Evolutionary conservation across 2,329 filamentous ascomycete genomes (phyloP).

Genomic region (Xylariaceae sp.): DNA sequence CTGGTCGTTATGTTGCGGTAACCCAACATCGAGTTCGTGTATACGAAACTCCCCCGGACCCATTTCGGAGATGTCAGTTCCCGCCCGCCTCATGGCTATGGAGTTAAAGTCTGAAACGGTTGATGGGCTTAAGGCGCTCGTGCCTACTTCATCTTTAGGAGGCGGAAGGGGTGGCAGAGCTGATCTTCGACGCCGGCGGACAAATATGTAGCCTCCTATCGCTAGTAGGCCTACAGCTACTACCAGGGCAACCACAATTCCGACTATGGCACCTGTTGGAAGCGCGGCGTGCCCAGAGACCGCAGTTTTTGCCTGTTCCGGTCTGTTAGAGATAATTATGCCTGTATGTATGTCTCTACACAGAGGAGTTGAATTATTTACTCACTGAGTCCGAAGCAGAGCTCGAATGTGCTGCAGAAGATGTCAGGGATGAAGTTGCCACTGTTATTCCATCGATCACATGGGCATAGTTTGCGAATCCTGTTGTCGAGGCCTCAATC

Average conservation of each 20-base stretch:
- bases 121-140: background rate
- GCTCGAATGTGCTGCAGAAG: background rate
- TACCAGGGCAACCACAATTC: slow-evolving; percentile 28
- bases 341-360: background rate
- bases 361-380: background rate
- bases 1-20: slow-evolving; percentile 1
- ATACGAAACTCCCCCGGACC: background rate
- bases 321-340: background rate
- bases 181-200: slow-evolving; percentile 16
- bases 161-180: background rate
- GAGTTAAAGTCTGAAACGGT: background rate
- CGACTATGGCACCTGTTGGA: slow-evolving; percentile 26
- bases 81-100: background rate
- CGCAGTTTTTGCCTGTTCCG: background rate
- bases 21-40: slow-evolving; percentile 16
- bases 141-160: slow-evolving; percentile 6
- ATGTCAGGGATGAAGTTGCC: slow-evolving; percentile 1
- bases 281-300: slow-evolving; percentile 12
- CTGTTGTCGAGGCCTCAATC: slow-evolving; percentile 11
- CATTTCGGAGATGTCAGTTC: slow-evolving; percentile 2
- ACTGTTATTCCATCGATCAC: slow-evolving; percentile 30
- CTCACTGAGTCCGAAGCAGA: slow-evolving; percentile 12
- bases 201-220: slow-evolving; percentile 16
- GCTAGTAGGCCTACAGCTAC: slow-evolving; percentile 11
- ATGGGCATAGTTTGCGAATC: slow-evolving; percentile 29